Conservation (phyloP, 192 early-diverging fungal species). For the Helicostylum pulchrum region DNA sequence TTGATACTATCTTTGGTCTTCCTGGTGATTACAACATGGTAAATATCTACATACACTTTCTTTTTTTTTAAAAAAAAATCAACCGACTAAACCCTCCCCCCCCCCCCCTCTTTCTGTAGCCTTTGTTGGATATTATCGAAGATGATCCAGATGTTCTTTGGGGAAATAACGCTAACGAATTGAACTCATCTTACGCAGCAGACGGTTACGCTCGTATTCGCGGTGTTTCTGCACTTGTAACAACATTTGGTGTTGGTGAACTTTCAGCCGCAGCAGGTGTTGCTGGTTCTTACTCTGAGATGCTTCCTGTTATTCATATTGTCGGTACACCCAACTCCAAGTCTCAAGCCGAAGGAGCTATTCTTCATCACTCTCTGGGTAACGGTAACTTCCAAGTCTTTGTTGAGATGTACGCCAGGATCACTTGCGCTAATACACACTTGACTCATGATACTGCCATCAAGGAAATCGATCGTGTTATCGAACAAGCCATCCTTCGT, state of each 20-base stretch:
- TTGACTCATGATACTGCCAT: slow-evolving; percentile 35
- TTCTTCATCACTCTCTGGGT: slow-evolving; percentile 51
- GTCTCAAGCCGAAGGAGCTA: slow-evolving; percentile 43
- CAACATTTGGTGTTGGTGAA: slow-evolving; percentile 51
- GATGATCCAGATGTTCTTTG: slow-evolving; percentile 39
- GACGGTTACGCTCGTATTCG: slow-evolving; percentile 47
- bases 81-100: too few relatives aligned
- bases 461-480: slow-evolving; percentile 41
- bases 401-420: slow-evolving; percentile 37
- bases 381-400: slow-evolving; percentile 52
- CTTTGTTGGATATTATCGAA: slow-evolving; percentile 28
- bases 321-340: slow-evolving; percentile 47
- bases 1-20: slow-evolving; percentile 41
- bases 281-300: slow-evolving; percentile 47
- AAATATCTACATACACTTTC: slow-evolving; percentile 3
- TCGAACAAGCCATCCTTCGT: slow-evolving; percentile 3
- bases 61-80: not conserved
- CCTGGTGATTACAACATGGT: slow-evolving; percentile 50
- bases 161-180: slow-evolving; percentile 43
- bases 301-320: slow-evolving; percentile 52
- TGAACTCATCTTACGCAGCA: slow-evolving; percentile 43
- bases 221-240: slow-evolving; percentile 39
- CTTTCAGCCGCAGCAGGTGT: slow-evolving; percentile 42
- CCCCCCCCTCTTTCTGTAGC: not conserved
- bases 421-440: slow-evolving; percentile 40